These are phyloP conservation scores for Kodamaea sp. DNA, from an alignment of 1,139 yeast species.

Conservation along the genomic window DNA sequence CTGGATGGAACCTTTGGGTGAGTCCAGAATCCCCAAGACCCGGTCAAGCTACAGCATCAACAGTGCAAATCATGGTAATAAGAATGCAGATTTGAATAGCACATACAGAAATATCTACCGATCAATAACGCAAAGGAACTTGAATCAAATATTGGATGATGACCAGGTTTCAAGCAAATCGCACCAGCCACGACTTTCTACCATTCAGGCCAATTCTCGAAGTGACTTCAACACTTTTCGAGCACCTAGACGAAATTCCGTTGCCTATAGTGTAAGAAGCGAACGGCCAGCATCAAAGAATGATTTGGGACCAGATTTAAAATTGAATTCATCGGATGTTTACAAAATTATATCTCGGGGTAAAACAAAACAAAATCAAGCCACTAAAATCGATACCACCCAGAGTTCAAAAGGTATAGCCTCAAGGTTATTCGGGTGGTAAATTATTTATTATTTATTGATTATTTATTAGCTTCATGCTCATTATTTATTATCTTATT, in stretches of 20 bases:
- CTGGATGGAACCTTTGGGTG: conserved; percentile 44
- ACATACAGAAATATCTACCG: conserved; percentile 38
- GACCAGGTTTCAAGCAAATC: conserved; percentile 11
- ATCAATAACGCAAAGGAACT: conserved; percentile 38
- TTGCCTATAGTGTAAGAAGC: background rate
- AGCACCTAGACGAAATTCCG: conserved; percentile 1
- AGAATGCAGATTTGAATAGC: conserved; percentile 22
- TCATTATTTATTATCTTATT: background rate
- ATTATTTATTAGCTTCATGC: background rate
- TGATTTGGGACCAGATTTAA: conserved; percentile 3
- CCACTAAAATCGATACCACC: too few species aligned
- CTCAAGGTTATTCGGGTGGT: conserved; percentile 18
- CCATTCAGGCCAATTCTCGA: conserved; percentile 5
- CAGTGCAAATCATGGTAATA: conserved; percentile 7
- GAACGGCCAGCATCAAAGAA: conserved; percentile 1
- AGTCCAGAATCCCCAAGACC: conserved; percentile 19
- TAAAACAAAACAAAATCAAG: background rate
- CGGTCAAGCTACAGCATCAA: conserved; percentile 32
- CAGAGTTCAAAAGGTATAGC: conserved; percentile 11
- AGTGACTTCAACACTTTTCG: conserved; percentile 1
- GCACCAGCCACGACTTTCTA: conserved; percentile 4
- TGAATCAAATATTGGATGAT: conserved; percentile 22
- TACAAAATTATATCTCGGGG: conserved; percentile 13
- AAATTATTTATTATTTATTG: background rate
- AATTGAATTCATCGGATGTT: conserved; percentile 17